Conservation (phyloP, 2,329 filamentous ascomycete genomes). For the Xylaria digitata region DNA sequence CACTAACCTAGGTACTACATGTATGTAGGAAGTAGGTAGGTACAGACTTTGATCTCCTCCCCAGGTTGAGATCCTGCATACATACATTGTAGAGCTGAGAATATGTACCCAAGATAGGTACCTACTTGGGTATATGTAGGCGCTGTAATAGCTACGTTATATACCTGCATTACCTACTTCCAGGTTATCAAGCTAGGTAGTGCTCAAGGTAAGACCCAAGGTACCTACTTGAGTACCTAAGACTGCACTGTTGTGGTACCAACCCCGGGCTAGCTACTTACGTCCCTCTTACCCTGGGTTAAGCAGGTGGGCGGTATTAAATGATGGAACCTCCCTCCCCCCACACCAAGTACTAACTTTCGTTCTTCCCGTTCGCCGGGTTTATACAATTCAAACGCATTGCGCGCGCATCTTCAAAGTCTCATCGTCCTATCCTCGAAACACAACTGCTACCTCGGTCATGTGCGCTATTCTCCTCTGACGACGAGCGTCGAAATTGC, state of each 20-base stretch:
- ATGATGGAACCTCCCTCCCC: constrained; percentile 32
- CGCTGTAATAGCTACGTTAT: no score
- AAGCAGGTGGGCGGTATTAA: constrained; percentile 37
- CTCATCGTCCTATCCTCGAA: constrained; percentile 17
- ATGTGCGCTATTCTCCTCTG: constrained; percentile 8
- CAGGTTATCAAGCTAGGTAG: not conserved
- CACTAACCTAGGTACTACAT: not conserved
- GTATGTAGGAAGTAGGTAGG: not conserved
- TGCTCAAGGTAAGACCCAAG: not conserved
- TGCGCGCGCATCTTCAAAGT: constrained; percentile 12
- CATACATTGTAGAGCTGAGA: not conserved
- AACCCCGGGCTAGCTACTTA: no score
- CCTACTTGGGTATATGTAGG: no score
- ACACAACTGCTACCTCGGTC: constrained; percentile 8
- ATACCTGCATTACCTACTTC: not conserved
- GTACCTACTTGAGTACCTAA: not conserved
- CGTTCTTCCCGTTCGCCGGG: constrained; percentile 36
- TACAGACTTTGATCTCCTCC: constrained; percentile 2
- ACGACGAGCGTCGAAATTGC: not conserved
- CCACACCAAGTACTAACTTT: constrained; percentile 29
- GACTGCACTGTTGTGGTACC: not conserved
- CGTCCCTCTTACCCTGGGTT: not conserved
- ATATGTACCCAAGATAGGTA: no score
- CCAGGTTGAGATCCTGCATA: not conserved
- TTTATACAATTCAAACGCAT: constrained; percentile 23